Conservation (phyloP, 2,329 filamentous ascomycete species). For the Colletotrichum sp. region DNA sequence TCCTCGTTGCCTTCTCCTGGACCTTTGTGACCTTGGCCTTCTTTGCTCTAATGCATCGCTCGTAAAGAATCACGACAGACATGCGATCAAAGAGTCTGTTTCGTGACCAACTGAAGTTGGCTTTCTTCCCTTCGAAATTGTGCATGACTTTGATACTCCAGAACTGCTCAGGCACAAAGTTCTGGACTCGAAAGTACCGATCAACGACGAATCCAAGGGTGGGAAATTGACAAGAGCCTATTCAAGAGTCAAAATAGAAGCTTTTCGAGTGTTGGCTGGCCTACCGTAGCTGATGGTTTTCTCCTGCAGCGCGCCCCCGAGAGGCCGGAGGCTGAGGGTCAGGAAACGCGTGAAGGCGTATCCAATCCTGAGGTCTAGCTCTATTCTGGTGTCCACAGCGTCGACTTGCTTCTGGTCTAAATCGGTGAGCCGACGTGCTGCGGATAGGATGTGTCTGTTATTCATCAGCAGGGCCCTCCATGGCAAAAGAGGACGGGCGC, state of each 20-base stretch:
- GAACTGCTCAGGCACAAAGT: slow-evolving; percentile 91
- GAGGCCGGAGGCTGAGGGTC: slow-evolving; percentile 75
- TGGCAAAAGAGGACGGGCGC: neutral
- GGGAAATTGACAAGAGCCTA: slow-evolving; percentile 93
- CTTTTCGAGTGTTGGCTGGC: slow-evolving; percentile 14
- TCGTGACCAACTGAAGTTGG: slow-evolving; percentile 84
- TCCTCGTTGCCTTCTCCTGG: slow-evolving; percentile 88
- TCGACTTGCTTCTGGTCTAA: slow-evolving; percentile 87
- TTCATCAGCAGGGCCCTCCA: slow-evolving; percentile 1
- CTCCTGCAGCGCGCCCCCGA: slow-evolving; percentile 71
- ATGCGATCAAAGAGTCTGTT: slow-evolving; percentile 88
- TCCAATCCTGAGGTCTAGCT: slow-evolving; percentile 90
- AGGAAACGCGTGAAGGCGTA: slow-evolving; percentile 91
- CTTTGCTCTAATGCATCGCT: slow-evolving; percentile 80
- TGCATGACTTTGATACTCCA: slow-evolving; percentile 92
- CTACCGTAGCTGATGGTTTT: slow-evolving; percentile 82
- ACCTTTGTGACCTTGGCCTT: slow-evolving; percentile 83
- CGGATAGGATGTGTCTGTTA: slow-evolving; percentile 80
- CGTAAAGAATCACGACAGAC: slow-evolving; percentile 80
- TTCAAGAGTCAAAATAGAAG: slow-evolving; percentile 16
- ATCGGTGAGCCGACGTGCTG: slow-evolving; percentile 76
- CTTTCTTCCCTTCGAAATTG: slow-evolving; percentile 76
- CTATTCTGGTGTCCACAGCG: slow-evolving; percentile 87
- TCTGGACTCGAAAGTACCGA: slow-evolving; percentile 90
- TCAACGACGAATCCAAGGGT: slow-evolving; percentile 97